A percentile compares a stretch with the other conserved stretches of the same genome.
These are phyloP conservation scores for Schizophyllum commune DNA, from an alignment of 1,284 basidiomycete species.

Conservation along the genomic window DNA sequence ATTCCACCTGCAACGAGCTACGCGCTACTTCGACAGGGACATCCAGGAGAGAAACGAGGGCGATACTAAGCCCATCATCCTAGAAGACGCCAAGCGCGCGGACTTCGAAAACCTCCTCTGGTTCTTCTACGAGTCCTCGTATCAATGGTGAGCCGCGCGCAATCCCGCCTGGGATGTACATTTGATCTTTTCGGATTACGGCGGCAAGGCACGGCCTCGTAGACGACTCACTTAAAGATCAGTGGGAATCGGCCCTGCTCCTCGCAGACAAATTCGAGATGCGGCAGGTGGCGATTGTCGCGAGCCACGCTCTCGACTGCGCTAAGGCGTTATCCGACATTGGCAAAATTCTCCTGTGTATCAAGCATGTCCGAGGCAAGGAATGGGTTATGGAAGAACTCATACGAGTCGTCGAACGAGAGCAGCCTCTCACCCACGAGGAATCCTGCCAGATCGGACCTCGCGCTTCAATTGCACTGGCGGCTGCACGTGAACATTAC, in stretches of 20 bases:
- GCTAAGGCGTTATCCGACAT: neutral
- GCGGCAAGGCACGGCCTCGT: neutral
- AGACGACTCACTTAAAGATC: neutral
- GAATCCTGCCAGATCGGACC: neutral
- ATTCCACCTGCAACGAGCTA: neutral
- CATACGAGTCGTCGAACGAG: neutral
- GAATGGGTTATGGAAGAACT: neutral
- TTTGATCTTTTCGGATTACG: neutral
- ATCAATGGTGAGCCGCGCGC: neutral
- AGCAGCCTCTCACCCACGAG: neutral
- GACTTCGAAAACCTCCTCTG: constrained; percentile 56
- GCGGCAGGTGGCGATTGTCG: neutral
- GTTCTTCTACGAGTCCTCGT: constrained; percentile 44
- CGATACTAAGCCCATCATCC: constrained; percentile 41
- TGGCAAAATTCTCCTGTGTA: neutral
- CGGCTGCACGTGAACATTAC: too few relatives aligned
- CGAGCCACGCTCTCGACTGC: neutral
- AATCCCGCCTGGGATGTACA: neutral
- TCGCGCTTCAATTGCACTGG: too few relatives aligned
- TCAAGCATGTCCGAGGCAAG: neutral
- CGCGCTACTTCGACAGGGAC: neutral
- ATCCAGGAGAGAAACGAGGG: neutral
- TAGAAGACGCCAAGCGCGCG: constrained; percentile 36
- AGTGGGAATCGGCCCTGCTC: neutral
- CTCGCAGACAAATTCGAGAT: neutral